Percentiles rank a stretch among this genome's conserved stretches.
Evolutionary conservation across 441 rosid species (phyloP).

Genomic region (Gossypium schwendimanii): DNA sequence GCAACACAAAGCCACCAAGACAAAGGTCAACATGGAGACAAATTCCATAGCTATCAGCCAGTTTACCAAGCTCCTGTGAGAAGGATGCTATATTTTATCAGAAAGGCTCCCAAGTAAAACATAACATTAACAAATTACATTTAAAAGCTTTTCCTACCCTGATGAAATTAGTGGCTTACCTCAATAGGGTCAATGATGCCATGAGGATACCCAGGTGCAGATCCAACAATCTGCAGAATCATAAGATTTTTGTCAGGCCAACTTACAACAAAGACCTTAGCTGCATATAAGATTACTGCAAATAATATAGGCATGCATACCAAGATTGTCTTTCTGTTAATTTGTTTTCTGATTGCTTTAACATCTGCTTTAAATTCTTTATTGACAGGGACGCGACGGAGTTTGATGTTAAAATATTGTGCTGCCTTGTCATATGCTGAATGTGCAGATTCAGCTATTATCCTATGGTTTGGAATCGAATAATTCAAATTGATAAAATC

Average conservation of each 20-base stretch:
- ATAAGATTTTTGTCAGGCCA: slow-evolving; percentile 19
- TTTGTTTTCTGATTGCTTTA: slow-evolving; percentile 50
- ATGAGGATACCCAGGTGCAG: slow-evolving; percentile 97
- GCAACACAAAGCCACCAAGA: slow-evolving; percentile 97
- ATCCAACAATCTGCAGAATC: slow-evolving; percentile 80
- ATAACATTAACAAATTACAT: slow-evolving; percentile 2
- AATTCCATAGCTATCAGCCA: slow-evolving; percentile 66
- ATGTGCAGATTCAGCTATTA: slow-evolving; percentile 90
- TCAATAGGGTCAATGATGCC: slow-evolving; percentile 95
- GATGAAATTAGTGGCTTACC: slow-evolving; percentile 33
- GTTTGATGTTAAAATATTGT: slow-evolving; percentile 87
- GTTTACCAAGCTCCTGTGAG: slow-evolving; percentile 78
- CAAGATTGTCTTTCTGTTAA: slow-evolving; percentile 78
- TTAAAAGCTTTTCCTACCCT: slow-evolving; percentile 1
- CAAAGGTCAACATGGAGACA: slow-evolving; percentile 97
- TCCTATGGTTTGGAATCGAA: slow-evolving; percentile 42
- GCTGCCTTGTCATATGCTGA: slow-evolving; percentile 98
- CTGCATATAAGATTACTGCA: slow-evolving; percentile 10
- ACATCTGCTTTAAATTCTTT: slow-evolving; percentile 81
- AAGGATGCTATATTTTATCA: slow-evolving; percentile 5
- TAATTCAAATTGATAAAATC: slow-evolving; percentile 12
- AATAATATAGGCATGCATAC: slow-evolving; percentile 31
- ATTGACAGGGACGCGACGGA: slow-evolving; percentile 84
- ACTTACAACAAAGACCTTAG: slow-evolving; percentile 5
- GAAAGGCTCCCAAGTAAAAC: neutral